These are phyloP conservation scores for Trichoderma reesei DNA, from an alignment of 495 filamentous ascomycete genomes.

Conservation along the genomic window DNA sequence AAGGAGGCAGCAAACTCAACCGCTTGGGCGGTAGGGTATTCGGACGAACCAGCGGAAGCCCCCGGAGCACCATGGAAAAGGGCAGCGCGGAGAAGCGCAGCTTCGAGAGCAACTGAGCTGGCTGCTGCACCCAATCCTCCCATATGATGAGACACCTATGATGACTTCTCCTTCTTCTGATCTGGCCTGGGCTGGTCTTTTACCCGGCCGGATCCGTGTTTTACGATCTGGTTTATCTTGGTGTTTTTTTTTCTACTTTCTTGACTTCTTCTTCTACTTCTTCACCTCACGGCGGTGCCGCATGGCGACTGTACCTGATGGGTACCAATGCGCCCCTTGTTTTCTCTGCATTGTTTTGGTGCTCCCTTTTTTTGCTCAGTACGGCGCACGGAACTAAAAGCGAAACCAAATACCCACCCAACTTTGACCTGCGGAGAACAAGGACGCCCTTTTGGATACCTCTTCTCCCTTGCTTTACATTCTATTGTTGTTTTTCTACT, in stretches of 20 bases:
- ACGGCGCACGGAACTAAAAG: slow-evolving; percentile 10
- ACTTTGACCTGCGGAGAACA: not conserved
- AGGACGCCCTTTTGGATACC: not conserved
- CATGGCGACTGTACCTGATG: too few relatives aligned
- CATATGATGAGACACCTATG: not conserved
- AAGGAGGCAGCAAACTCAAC: slow-evolving; percentile 37
- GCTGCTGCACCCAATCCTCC: not conserved
- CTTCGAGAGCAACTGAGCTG: slow-evolving; percentile 2
- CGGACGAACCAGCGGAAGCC: slow-evolving; percentile 24
- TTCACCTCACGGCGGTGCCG: too few relatives aligned
- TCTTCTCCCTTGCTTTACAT: not conserved
- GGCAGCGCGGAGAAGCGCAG: slow-evolving; percentile 31
- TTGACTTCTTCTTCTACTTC: not conserved
- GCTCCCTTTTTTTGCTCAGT: not conserved
- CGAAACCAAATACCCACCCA: slow-evolving; percentile 3
- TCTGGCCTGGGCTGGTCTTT: not conserved
- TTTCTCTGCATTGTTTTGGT: slow-evolving; percentile 4
- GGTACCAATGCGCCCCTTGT: not conserved
- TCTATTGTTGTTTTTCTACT: not conserved
- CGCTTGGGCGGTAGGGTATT: slow-evolving; percentile 40
- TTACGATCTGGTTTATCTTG: slow-evolving; percentile 2
- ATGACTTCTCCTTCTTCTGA: not conserved
- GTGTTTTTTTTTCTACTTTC: slow-evolving; percentile 8
- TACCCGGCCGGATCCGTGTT: not conserved
- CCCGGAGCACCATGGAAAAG: slow-evolving; percentile 39